Evolutionary conservation across 2,329 filamentous ascomycete species (phyloP).

Genomic region (Pochonia chlamydosporia): DNA sequence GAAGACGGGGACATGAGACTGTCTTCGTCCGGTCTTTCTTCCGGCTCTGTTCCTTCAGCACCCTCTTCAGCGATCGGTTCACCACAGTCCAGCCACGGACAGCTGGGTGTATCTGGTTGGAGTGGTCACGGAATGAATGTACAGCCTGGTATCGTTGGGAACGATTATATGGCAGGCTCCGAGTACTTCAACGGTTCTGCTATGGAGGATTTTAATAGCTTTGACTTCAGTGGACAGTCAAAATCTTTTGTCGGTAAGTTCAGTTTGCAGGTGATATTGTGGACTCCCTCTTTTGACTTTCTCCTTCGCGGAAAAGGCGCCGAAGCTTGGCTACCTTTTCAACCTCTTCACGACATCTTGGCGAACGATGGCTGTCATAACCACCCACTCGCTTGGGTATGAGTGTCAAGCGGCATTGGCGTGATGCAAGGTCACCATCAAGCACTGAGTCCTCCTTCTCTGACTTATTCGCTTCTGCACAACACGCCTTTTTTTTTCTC

Average conservation of each 20-base stretch:
- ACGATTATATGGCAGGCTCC: slow-evolving; percentile 45
- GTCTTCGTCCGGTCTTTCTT: slow-evolving; percentile 54
- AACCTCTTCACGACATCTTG: no score
- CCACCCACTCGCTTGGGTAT: no score
- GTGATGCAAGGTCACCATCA: no score
- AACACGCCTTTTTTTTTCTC: no score
- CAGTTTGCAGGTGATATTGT: slow-evolving; percentile 5
- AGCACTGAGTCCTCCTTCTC: no score
- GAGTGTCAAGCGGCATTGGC: no score
- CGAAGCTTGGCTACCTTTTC: no score
- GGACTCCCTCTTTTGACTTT: not conserved
- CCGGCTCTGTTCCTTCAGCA: slow-evolving; percentile 55
- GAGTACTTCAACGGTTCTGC: slow-evolving; percentile 47
- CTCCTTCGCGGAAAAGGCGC: no score
- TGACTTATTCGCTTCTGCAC: no score
- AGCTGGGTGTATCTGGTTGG: slow-evolving; percentile 56
- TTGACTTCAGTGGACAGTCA: slow-evolving; percentile 37
- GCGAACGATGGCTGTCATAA: no score
- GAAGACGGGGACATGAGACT: slow-evolving; percentile 46
- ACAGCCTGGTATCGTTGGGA: slow-evolving; percentile 57
- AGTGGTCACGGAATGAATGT: slow-evolving; percentile 48
- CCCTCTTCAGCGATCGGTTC: slow-evolving; percentile 64
- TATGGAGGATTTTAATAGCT: slow-evolving; percentile 45
- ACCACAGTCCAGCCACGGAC: slow-evolving; percentile 56
- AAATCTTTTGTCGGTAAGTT: slow-evolving; percentile 56